Percentiles rank a stretch among this genome's conserved stretches.
phyloP scores from a whole-genome alignment of 139 green algal species.

The Haematococcus sp. region DNA sequence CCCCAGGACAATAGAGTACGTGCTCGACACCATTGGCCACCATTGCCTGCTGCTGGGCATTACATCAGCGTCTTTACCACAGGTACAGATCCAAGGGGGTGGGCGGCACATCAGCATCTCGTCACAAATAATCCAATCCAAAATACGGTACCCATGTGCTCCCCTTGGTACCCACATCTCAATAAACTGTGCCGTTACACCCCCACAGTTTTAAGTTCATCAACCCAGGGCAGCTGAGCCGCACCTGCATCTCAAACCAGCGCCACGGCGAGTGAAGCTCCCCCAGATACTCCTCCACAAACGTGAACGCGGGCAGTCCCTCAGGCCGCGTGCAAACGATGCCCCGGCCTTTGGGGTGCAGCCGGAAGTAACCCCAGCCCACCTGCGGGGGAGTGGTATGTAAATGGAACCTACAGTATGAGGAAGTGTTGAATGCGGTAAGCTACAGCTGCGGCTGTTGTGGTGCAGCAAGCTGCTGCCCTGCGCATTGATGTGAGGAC shows the following conservation, averaged over 20 bases:
- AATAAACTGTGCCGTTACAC: not conserved
- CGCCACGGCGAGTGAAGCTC: slow-evolving; percentile 87
- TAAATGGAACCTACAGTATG: not conserved
- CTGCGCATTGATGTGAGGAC: no score
- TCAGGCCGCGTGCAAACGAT: slow-evolving; percentile 61
- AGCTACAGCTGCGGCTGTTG: not conserved
- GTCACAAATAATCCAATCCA: no score
- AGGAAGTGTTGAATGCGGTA: not conserved
- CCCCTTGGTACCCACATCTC: no score
- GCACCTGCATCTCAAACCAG: slow-evolving; percentile 92
- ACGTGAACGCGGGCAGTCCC: slow-evolving; percentile 72
- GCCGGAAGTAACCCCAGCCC: slow-evolving; percentile 78
- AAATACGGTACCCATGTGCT: no score
- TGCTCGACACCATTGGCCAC: no score
- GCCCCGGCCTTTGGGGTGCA: slow-evolving; percentile 88
- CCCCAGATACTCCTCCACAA: slow-evolving; percentile 93
- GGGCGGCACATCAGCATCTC: no score
- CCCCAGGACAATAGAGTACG: no score
- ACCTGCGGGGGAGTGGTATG: slow-evolving; percentile 22
- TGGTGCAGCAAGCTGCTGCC: not conserved
- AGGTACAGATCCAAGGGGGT: no score
- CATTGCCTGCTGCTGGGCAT: no score
- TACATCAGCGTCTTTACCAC: no score
- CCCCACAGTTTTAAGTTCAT: not conserved
- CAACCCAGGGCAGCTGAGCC: not conserved